Evolutionary conservation across 2,329 filamentous ascomycete species (phyloP).

Genomic region (Didymella keratinophila): DNA sequence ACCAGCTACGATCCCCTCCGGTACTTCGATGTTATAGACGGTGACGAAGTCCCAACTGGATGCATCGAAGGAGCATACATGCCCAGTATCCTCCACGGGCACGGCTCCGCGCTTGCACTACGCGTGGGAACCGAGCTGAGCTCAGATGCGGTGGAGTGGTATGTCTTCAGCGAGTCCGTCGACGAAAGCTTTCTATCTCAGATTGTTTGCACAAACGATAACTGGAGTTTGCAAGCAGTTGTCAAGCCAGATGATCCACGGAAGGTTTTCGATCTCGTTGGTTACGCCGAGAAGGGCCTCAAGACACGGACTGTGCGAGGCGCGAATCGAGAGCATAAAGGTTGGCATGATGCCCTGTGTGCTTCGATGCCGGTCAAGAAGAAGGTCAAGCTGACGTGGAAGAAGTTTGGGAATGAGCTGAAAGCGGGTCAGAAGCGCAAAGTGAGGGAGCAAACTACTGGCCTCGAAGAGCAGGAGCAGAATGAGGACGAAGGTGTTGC

Average conservation of each 20-base stretch:
- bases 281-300: conserved; percentile 19
- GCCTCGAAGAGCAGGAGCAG: not conserved
- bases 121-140: conserved; percentile 14
- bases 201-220: not conserved
- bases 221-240: not conserved
- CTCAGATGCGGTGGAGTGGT: conserved; percentile 30
- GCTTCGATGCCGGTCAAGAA: conserved; percentile 49
- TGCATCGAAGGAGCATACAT: conserved; percentile 34
- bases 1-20: conserved; percentile 23
- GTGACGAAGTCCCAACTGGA: conserved; percentile 27
- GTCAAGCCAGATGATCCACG: conserved; percentile 1
- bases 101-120: conserved; percentile 36
- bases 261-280: conserved; percentile 35
- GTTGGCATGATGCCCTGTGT: conserved; percentile 27
- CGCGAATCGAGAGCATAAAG: conserved; percentile 29
- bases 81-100: conserved; percentile 21
- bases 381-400: conserved; percentile 23
- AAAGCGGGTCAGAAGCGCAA: conserved; percentile 4
- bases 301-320: conserved; percentile 10
- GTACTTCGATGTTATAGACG: conserved; percentile 7
- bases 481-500: not conserved
- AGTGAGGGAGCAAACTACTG: not conserved
- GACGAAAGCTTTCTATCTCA: conserved; percentile 8
- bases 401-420: conserved; percentile 15
- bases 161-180: conserved; percentile 28